Evolutionary conservation across 495 filamentous ascomycete genomes (phyloP), one percentile per base, ranked within the genome.

Genomic region (Staphylotrichum longicolle): DNA sequence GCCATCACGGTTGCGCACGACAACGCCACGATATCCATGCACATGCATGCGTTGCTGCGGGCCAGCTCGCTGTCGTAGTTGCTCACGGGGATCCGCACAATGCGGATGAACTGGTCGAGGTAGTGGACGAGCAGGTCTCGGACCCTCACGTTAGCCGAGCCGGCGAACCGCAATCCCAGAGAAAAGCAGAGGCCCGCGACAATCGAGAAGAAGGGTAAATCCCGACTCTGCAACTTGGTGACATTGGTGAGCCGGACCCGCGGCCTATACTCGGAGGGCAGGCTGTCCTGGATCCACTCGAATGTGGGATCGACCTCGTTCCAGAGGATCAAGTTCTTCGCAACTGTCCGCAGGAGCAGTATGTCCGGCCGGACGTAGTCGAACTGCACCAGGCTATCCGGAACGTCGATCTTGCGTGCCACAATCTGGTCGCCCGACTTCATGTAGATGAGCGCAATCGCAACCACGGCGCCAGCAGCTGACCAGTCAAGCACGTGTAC

Each of bases 271-370:
- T 80, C 77, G n/a, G 69, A 62, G 1, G 91, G 93, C 5, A 98
- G 75, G 57, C 86, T 90, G 37, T 76, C 75, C 51, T 83, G 77
- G 42, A 98, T 84, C 93, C 93, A 99, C 14, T 77, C 74, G 57
- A 83, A 77, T 7, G 76, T 83, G 3, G 90, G 84, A 20, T 82
- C 71, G 57, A 98, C 96, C 53, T 85, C 78, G 61, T 88, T 87
- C 94, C 94, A 99, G 78, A 97, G 85, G 66, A 99, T 97, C 49
- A 99, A 68, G 71, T 96, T 89, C 69, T 86, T 87, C n/a, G 94
- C 89, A 48, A 98, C 78, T 0, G 93, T 96, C 12, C 94, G 86
- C 12, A 99, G 78, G 4, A 99, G 83, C 68, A 97, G 88, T 33
- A 96, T 85, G 74, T 99, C 94, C 1, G 94, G 93, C 12, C 94